Evolutionary conservation across 352 stramenopile species (phyloP).

Genomic region (Globisporangium alternatum): DNA sequence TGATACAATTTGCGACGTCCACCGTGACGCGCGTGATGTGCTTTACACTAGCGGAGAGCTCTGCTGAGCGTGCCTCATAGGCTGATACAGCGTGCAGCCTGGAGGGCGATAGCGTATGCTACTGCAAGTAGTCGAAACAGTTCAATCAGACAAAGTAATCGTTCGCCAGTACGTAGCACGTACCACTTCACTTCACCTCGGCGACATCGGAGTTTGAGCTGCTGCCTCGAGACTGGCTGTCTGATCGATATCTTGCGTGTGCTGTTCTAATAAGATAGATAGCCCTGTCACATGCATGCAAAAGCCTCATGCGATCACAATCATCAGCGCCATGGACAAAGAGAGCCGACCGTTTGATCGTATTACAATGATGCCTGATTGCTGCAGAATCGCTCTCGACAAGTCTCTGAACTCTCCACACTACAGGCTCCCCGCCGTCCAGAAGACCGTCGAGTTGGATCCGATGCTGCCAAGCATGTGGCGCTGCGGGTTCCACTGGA

Average conservation of each 20-base stretch:
- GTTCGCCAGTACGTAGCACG: not conserved
- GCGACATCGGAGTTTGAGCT: not conserved
- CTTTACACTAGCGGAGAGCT: not conserved
- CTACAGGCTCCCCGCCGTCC: conserved; percentile 36
- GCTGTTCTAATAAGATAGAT: not conserved
- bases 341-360: not conserved
- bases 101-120: too few species aligned
- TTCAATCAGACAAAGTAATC: not conserved
- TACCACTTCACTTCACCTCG: not conserved
- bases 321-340: not conserved
- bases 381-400: not conserved
- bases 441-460: conserved; percentile 74
- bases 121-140: not conserved
- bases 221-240: not conserved
- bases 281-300: not conserved
- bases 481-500: conserved; percentile 86
- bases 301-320: not conserved
- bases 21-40: not conserved
- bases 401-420: not conserved
- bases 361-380: not conserved
- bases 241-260: not conserved
- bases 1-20: not conserved
- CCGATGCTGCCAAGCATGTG: conserved; percentile 71
- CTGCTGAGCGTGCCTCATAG: not conserved
- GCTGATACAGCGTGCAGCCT: not conserved